Evolutionary conservation across 139 green algal genomes (phyloP).

Genomic region (Chlorella sorokiniana): DNA sequence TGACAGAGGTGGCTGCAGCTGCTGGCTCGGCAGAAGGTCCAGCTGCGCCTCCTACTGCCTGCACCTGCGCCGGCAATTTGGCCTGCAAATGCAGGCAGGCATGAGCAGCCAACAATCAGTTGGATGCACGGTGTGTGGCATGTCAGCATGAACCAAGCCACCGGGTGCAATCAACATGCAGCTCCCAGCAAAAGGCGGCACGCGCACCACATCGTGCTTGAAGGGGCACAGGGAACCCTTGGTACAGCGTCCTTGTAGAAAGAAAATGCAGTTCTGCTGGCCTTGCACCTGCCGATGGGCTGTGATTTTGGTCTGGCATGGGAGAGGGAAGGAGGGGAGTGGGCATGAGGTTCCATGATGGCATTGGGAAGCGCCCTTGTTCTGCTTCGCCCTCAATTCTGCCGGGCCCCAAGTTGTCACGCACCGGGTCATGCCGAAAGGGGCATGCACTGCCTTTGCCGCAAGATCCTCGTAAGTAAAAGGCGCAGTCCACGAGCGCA

Average conservation of each 20-base stretch:
- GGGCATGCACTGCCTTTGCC: constrained; percentile 28
- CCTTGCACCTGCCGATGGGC: constrained; percentile 8
- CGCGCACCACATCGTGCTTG: constrained; percentile 29
- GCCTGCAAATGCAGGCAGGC: background rate
- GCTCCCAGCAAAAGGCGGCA: background rate
- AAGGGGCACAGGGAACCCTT: constrained; percentile 39
- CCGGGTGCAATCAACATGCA: background rate
- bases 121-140: constrained; percentile 14
- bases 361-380: background rate
- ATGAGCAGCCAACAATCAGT: too few relatives aligned
- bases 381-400: background rate
- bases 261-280: constrained; percentile 28
- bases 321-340: background rate
- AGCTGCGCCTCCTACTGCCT: background rate
- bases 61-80: background rate
- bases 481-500: constrained; percentile 19
- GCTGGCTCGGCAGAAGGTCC: background rate
- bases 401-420: background rate
- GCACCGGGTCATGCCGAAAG: constrained; percentile 40
- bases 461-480: constrained; percentile 33
- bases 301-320: constrained; percentile 16
- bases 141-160: background rate
- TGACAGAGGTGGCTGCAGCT: constrained; percentile 3
- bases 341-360: background rate
- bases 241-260: constrained; percentile 14